Conservation (phyloP, 352 stramenopile species). For the Blastocystis sp. region DNA sequence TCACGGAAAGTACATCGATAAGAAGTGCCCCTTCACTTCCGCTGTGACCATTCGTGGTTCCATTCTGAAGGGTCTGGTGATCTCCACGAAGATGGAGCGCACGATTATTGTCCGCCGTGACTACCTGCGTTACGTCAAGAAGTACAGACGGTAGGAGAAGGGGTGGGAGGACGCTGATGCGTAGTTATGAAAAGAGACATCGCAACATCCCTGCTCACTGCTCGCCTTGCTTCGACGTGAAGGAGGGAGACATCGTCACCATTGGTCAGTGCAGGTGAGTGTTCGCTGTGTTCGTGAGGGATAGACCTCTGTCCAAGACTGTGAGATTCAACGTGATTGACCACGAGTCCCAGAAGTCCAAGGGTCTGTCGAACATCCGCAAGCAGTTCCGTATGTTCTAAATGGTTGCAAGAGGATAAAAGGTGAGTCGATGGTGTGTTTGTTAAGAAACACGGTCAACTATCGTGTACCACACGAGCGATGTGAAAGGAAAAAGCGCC, state of each 20-base stretch:
- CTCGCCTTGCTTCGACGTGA: constrained; percentile 89
- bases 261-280: constrained; percentile 86
- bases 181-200: constrained; percentile 96
- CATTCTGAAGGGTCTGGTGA: constrained; percentile 91
- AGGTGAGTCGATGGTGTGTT: constrained; percentile 30
- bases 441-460: not conserved
- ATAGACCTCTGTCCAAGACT: constrained; percentile 88
- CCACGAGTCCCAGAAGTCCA: constrained; percentile 85
- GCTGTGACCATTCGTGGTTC: constrained; percentile 95
- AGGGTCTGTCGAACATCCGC: constrained; percentile 86
- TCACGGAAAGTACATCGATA: constrained; percentile 94
- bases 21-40: constrained; percentile 99
- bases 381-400: constrained; percentile 98
- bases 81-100: constrained; percentile 99
- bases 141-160: constrained; percentile 80
- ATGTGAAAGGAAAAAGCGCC: constrained; percentile 29
- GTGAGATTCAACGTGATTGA: constrained; percentile 98
- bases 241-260: constrained; percentile 96
- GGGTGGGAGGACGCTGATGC: not conserved
- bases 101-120: constrained; percentile 97
- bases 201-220: constrained; percentile 96
- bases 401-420: constrained; percentile 57
- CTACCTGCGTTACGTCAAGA: constrained; percentile 96
- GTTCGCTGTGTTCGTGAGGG: not conserved
- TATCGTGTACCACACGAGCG: too few relatives aligned